Evolutionary conservation across 2,329 filamentous ascomycete genomes (phyloP), one percentile per base, ranked within the genome.

Genomic region (Fusarium sp.): DNA sequence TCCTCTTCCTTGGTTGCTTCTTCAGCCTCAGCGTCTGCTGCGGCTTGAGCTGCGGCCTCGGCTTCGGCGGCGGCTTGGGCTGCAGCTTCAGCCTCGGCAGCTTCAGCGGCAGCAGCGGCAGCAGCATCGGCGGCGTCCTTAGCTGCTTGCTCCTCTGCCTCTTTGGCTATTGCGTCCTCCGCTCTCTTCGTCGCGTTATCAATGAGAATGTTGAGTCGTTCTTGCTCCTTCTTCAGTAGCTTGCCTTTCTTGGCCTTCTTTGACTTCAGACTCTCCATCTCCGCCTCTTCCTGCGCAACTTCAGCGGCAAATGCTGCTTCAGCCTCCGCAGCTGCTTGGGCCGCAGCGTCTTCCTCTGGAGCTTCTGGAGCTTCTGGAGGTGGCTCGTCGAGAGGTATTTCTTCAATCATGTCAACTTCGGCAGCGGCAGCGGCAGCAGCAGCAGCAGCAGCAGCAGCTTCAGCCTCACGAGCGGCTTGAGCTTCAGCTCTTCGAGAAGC

Each of bases 191-290:
- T 38, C 20, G 55, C 68, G 32, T 62, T 74, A 6, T 34, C 63
- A 24, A 68, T 57, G 8, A 74, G 68, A n/a, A 68, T 27, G n/a
- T 57, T 53, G 9, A 74, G 61, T 38, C 72, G 70, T 58, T 74
- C 72, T 30, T 63, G 60, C 9, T 74, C 72, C 32, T 70, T 74
- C 41, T 56, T 71, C 8, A 73, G 13, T 30, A 74, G 63, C 29
- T 74, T 74, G n/a, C 69, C 68, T 44, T 81, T 81, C 74, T 84
- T 85, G 27, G 59, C 68, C 51, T 71, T 74, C 62, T 75, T 75
- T 3, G 58, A 67, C 27, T 69, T 71, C 8, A 75, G 56, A 7
- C 38, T 45, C 8, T 66, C 67, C 4, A 75, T 52, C 38, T 75
- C 73, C n/a, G 64, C 61, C n/a, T 75, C 74, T 59, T 78, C 76